Base-by-base conservation (phyloP, 345 rosid species). In the Psidium friedrichsthalianum region DNA sequence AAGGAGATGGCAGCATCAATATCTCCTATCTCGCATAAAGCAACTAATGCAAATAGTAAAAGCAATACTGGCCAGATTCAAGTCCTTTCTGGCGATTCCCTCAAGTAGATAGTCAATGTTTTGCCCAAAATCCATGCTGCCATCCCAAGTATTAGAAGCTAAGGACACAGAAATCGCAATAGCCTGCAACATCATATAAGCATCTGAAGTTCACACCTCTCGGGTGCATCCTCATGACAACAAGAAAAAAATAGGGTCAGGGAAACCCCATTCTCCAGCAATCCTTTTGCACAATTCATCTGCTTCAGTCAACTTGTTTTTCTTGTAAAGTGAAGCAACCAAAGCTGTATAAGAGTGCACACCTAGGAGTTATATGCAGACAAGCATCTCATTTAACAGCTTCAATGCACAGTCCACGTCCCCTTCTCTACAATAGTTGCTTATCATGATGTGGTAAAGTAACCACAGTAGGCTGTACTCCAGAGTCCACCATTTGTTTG, bases 201-300 rank as follows among this genome's bases (percentile, higher is more conserved):
- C 92, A 82, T 87, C 81, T 82, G 89, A 89, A 94, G 94, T 87
- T 92, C 94, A 32, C 84, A 81, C 87, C 94, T 82, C 82, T 90
- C 0, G 87, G 93, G 15, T 84, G 89, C 91, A 89, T 92, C 92
- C 90, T 94, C 89, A 90, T 88, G 80, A 92, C 90, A 51, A 88
- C 86, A 89, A 92, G 91, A 87, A 90, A 94, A 93, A 84, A 56
- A 95, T 56, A 86, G 91, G 94, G 84, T 95, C 98, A 3, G 96
- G 98, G 57, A 91, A 86, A 94, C 89, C 64, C 93, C 90, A 3
- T 82, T 83, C 29, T 86, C 90, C 88, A 91, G 87, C 95, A 93
- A 93, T 92, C 42, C 74, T 88, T 87, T 85, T 89, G 87, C 83
- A 91, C 87, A 93, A 83, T 81, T 90, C 91, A 83, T 86, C 88